A percentile compares a stretch with the other conserved stretches of the same genome.
phyloP scores from a whole-genome alignment of 2,329 filamentous ascomycete species.

The Calonectria multiphialidica region DNA sequence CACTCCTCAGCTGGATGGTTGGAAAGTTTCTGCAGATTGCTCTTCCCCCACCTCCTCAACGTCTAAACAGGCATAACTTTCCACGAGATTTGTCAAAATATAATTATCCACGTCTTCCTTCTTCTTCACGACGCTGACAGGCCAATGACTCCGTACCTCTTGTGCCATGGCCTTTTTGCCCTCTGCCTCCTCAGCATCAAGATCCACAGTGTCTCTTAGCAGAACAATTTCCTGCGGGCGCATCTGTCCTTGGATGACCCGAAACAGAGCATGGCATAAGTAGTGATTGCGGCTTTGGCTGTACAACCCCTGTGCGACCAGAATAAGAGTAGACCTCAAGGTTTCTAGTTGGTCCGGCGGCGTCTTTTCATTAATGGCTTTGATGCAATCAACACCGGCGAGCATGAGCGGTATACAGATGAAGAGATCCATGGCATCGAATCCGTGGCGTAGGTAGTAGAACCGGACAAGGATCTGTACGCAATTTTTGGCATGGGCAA shows the following conservation, averaged over 20 bases:
- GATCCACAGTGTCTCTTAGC: slow-evolving; percentile 27
- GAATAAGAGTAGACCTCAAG: slow-evolving; percentile 49
- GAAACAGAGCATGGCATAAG: slow-evolving; percentile 48
- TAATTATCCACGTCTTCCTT: slow-evolving; percentile 40
- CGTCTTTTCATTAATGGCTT: slow-evolving; percentile 37
- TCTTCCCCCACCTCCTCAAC: background rate
- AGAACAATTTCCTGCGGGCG: slow-evolving; percentile 39
- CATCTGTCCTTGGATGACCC: slow-evolving; percentile 50
- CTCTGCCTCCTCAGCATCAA: slow-evolving; percentile 35
- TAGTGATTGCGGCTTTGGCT: slow-evolving; percentile 50
- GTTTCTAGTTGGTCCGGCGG: slow-evolving; percentile 33
- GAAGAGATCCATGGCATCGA: slow-evolving; percentile 47
- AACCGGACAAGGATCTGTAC: slow-evolving; percentile 44
- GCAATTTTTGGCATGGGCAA: slow-evolving; percentile 35
- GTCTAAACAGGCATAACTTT: background rate
- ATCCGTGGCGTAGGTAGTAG: slow-evolving; percentile 48
- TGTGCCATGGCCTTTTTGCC: slow-evolving; percentile 35
- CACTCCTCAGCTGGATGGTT: too few relatives aligned
- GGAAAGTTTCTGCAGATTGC: too few relatives aligned
- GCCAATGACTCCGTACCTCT: slow-evolving; percentile 46
- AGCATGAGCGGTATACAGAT: slow-evolving; percentile 50
- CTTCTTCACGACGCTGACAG: slow-evolving; percentile 45
- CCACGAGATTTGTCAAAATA: background rate
- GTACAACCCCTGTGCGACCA: slow-evolving; percentile 49
- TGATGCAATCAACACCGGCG: slow-evolving; percentile 41